Evolutionary conservation across 108 stramenopile genomes (phyloP).

Genomic region (Pseudonitzschia delicatissima): DNA sequence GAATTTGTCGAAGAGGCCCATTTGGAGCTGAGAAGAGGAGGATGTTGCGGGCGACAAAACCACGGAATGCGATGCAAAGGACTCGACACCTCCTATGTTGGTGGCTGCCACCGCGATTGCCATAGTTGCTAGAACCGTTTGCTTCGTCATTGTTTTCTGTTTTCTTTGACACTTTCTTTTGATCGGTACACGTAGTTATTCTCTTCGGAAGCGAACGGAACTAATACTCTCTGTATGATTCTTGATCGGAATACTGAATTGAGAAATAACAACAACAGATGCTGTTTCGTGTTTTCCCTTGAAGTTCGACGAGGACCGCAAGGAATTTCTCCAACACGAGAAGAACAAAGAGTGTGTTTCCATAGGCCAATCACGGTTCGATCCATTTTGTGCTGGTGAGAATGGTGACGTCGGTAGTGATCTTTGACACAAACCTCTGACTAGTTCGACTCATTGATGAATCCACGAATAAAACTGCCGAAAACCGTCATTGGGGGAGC

Average conservation of each 20-base stretch:
- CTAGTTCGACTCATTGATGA: too few species aligned
- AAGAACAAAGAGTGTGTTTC: not conserved
- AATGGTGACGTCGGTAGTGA: constrained; percentile 2
- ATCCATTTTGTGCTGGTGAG: not conserved
- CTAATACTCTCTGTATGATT: too few species aligned
- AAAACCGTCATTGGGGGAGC: too few species aligned
- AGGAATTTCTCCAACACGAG: too few species aligned
- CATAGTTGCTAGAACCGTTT: not conserved
- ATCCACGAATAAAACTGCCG: too few species aligned
- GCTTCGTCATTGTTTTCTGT: not conserved
- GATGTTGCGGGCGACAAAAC: not conserved
- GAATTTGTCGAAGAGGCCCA: constrained; percentile 51
- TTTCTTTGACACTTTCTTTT: not conserved
- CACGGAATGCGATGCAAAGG: too few species aligned
- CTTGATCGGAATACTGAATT: too few species aligned
- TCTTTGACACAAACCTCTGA: too few species aligned
- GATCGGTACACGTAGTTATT: not conserved
- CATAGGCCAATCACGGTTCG: not conserved
- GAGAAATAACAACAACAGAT: too few species aligned
- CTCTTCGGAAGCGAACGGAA: too few species aligned
- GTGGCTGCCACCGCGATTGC: not conserved
- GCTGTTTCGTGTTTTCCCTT: not conserved
- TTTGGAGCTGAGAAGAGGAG: not conserved
- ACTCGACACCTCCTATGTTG: not conserved
- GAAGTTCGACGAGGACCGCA: too few species aligned